phyloP scores from a whole-genome alignment of 768 basidiomycete species.

The Suillus hirtellus region DNA sequence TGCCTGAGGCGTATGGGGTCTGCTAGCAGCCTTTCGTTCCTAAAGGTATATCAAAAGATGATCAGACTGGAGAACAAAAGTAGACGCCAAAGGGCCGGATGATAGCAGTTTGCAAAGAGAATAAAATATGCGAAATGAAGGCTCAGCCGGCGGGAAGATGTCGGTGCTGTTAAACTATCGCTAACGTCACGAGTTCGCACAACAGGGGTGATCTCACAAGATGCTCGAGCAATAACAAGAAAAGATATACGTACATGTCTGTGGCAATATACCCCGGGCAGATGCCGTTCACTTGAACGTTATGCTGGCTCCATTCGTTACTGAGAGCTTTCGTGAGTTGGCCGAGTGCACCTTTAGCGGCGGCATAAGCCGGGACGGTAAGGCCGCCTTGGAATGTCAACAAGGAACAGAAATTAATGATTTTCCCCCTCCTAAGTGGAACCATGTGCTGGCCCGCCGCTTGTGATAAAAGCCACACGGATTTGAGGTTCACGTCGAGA shows the following conservation, averaged over 20 bases:
- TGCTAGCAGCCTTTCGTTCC: slow-evolving; percentile 65
- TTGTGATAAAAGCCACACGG: slow-evolving; percentile 81
- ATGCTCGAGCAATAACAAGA: slow-evolving; percentile 14
- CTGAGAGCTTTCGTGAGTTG: slow-evolving; percentile 87
- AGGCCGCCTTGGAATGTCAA: slow-evolving; percentile 57
- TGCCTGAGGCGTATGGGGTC: slow-evolving; percentile 63
- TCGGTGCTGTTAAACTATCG: not conserved
- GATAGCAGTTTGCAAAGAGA: slow-evolving; percentile 10
- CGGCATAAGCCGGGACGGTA: slow-evolving; percentile 86
- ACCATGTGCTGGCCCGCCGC: slow-evolving; percentile 93
- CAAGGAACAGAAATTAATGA: slow-evolving; percentile 66
- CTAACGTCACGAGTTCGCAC: slow-evolving; percentile 12
- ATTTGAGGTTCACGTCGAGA: slow-evolving; percentile 84
- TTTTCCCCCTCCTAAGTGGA: slow-evolving; percentile 64
- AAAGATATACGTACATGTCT: slow-evolving; percentile 65
- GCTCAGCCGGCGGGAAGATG: slow-evolving; percentile 1
- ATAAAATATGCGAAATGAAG: slow-evolving; percentile 7
- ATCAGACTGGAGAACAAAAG: slow-evolving; percentile 16
- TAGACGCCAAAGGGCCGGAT: slow-evolving; percentile 10
- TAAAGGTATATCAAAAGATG: slow-evolving; percentile 27
- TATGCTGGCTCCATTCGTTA: slow-evolving; percentile 91
- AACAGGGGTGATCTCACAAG: slow-evolving; percentile 6
- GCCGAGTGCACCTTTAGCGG: slow-evolving; percentile 86
- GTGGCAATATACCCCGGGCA: slow-evolving; percentile 88
- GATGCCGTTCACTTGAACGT: slow-evolving; percentile 87